phyloP scores from a whole-genome alignment of 2,329 filamentous ascomycete genomes.

The Stenocarpella maydis region DNA sequence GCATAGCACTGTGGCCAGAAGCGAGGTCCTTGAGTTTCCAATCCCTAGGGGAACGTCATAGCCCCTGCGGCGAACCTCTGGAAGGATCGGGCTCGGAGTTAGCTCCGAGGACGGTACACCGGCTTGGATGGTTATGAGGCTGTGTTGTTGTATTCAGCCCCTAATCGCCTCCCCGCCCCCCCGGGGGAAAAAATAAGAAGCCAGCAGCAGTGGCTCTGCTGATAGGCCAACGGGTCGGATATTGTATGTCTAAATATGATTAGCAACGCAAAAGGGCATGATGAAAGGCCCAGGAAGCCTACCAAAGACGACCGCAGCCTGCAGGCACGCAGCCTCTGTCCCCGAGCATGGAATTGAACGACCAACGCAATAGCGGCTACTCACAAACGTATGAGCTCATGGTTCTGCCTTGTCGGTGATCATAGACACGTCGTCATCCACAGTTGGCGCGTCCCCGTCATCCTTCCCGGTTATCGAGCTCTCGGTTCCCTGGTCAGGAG shows the following conservation, averaged over 20 bases:
- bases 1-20: neutral
- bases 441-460: neutral
- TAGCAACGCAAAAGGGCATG: neutral
- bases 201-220: neutral
- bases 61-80: neutral
- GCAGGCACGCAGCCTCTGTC: neutral
- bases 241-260: neutral
- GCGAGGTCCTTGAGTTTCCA: neutral
- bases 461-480: neutral
- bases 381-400: slow-evolving; percentile 10
- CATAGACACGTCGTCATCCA: slow-evolving; percentile 6
- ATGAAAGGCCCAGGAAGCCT: neutral
- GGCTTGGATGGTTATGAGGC: neutral
- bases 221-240: neutral
- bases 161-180: too few species aligned
- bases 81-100: neutral
- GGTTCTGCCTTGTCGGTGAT: neutral
- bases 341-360: neutral
- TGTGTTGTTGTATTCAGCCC: neutral
- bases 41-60: neutral
- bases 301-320: neutral
- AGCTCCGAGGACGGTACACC: neutral
- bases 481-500: neutral
- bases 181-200: neutral
- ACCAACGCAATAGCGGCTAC: neutral